These are phyloP conservation scores for Aspergillus chevalieri DNA, from an alignment of 2,329 filamentous ascomycete species.

Conservation along the genomic window DNA sequence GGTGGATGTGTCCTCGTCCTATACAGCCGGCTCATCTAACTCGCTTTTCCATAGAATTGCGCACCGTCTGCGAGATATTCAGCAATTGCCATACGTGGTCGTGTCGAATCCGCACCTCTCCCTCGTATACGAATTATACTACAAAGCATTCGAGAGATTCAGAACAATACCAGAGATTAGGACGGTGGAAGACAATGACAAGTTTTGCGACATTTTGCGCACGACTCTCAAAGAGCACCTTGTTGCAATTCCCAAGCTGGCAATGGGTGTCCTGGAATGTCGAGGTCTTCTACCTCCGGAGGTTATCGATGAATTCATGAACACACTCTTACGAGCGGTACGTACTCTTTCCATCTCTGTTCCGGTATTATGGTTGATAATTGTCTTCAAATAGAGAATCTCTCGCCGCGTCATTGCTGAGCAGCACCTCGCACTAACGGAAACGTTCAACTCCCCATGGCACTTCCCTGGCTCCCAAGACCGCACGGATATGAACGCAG, in stretches of 20 bases:
- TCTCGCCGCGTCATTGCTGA: constrained; percentile 94
- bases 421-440: constrained; percentile 89
- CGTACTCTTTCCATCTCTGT: constrained; percentile 19
- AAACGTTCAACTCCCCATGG: constrained; percentile 86
- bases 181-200: constrained; percentile 82
- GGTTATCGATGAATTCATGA: constrained; percentile 91
- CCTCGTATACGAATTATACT: constrained; percentile 94
- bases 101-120: constrained; percentile 92
- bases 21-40: constrained; percentile 1
- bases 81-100: constrained; percentile 89
- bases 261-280: constrained; percentile 90
- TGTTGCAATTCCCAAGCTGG: constrained; percentile 86
- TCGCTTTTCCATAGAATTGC: constrained; percentile 57
- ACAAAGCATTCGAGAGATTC: constrained; percentile 88
- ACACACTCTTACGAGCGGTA: constrained; percentile 82
- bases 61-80: constrained; percentile 94
- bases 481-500: constrained; percentile 56
- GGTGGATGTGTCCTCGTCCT: constrained; percentile 10
- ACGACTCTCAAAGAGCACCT: constrained; percentile 80
- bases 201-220: constrained; percentile 72
- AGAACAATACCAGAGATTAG: constrained; percentile 78
- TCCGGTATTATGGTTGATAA: constrained; percentile 2
- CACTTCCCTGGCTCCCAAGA: constrained; percentile 76
- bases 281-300: constrained; percentile 72
- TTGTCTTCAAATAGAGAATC: constrained; percentile 58